Conservation (phyloP, 371 early-diverging fungal genomes). For the Syncephalastrum monosporum region DNA sequence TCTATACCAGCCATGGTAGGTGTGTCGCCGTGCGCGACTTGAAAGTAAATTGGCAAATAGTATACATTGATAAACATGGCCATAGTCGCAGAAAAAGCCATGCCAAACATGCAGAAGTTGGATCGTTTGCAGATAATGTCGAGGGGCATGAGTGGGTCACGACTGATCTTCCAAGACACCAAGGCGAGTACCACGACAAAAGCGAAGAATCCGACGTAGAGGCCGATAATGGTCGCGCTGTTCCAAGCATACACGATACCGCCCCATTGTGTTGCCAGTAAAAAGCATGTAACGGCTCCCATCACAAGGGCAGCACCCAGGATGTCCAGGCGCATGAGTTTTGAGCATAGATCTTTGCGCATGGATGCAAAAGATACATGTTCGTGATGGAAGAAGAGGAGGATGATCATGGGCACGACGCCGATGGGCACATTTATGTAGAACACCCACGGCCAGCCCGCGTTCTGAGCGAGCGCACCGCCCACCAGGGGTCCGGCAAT, state of each 20-base stretch:
- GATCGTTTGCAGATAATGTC: slow-evolving; percentile 52
- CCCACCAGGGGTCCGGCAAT: slow-evolving; percentile 40
- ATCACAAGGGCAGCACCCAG: slow-evolving; percentile 36
- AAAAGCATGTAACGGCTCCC: slow-evolving; percentile 37
- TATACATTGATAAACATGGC: slow-evolving; percentile 53
- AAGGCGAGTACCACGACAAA: slow-evolving; percentile 34
- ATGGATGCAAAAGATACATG: slow-evolving; percentile 13
- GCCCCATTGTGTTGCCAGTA: slow-evolving; percentile 65
- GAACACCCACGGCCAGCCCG: slow-evolving; percentile 51
- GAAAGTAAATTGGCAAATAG: slow-evolving; percentile 77
- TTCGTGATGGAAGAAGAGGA: slow-evolving; percentile 29
- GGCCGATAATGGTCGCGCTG: slow-evolving; percentile 44
- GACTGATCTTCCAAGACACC: slow-evolving; percentile 29
- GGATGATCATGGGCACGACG: slow-evolving; percentile 2
- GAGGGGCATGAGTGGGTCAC: slow-evolving; percentile 43
- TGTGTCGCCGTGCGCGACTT: slow-evolving; percentile 58
- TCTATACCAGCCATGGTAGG: slow-evolving; percentile 61
- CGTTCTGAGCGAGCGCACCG: slow-evolving; percentile 30
- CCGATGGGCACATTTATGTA: slow-evolving; percentile 38
- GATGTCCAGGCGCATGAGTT: slow-evolving; percentile 36
- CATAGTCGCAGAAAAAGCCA: slow-evolving; percentile 52
- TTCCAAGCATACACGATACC: slow-evolving; percentile 57
- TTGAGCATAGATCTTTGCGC: slow-evolving; percentile 25
- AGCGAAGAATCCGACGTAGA: slow-evolving; percentile 14
- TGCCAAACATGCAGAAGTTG: slow-evolving; percentile 31